phyloP scores from a whole-genome alignment of 768 basidiomycete genomes.

The Hericium coralloides region DNA sequence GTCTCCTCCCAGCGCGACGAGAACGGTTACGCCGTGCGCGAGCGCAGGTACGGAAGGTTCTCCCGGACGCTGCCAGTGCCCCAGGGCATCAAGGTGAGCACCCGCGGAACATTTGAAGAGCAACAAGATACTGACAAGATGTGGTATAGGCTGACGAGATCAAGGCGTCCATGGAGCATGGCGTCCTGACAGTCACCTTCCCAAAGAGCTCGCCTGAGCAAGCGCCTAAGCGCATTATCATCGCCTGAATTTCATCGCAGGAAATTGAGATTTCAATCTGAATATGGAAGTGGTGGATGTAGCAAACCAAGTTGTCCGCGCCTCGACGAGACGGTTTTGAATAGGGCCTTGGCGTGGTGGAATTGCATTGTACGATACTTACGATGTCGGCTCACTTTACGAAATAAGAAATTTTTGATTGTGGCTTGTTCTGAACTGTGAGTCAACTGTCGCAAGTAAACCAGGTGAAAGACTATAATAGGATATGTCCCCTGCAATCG shows the following conservation, averaged over 20 bases:
- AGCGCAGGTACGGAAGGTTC: conserved; percentile 21
- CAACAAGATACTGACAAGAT: background rate
- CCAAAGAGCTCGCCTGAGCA: conserved; percentile 35
- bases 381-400: too few relatives aligned
- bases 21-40: conserved; percentile 24
- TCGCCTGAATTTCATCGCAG: too few relatives aligned
- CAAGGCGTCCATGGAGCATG: conserved; percentile 38
- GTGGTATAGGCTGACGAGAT: conserved; percentile 18
- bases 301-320: too few relatives aligned
- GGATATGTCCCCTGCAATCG: background rate
- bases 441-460: too few relatives aligned
- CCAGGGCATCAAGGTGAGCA: conserved; percentile 19
- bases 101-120: background rate
- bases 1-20: conserved; percentile 26
- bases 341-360: too few relatives aligned
- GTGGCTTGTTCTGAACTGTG: too few relatives aligned
- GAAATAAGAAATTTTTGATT: too few relatives aligned
- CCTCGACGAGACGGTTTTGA: too few relatives aligned
- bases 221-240: conserved; percentile 35
- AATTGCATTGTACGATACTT: too few relatives aligned
- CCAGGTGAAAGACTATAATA: too few relatives aligned
- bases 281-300: too few relatives aligned
- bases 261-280: too few relatives aligned
- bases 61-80: conserved; percentile 18
- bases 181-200: conserved; percentile 38